Conservation (phyloP, 495 filamentous ascomycete species). For the Aspergillus cristatus region DNA sequence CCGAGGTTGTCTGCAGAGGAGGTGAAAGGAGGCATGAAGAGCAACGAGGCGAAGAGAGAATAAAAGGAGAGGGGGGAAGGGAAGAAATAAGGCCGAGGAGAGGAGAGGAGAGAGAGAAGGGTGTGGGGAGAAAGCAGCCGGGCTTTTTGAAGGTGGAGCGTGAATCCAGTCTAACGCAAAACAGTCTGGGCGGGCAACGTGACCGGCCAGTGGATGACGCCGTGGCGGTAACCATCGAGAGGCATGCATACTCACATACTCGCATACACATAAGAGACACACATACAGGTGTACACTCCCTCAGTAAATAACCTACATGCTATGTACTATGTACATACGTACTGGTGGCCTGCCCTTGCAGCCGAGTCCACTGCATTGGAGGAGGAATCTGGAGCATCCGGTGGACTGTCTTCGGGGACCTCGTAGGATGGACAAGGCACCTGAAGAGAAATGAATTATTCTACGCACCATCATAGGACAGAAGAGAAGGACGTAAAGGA, state of each 20-base stretch:
- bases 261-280: no score
- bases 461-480: no score
- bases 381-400: no score
- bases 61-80: not conserved
- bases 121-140: constrained; percentile 18
- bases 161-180: constrained; percentile 36
- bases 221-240: not conserved
- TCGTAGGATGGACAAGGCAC: no score
- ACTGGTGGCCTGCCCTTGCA: no score
- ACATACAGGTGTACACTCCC: no score
- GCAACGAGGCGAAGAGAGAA: constrained; percentile 18
- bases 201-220: constrained; percentile 11
- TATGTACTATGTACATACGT: no score
- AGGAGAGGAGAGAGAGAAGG: constrained; percentile 12
- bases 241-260: not conserved
- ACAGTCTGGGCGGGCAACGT: constrained; percentile 30
- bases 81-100: constrained; percentile 1
- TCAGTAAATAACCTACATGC: no score
- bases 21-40: constrained; percentile 40
- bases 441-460: no score
- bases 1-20: constrained; percentile 19
- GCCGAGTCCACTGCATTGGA: no score
- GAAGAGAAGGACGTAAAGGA: no score
- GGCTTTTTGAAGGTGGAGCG: constrained; percentile 40
- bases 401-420: no score